These are phyloP conservation scores for Escovopsis sp. DNA, from an alignment of 2,329 filamentous ascomycete genomes.

Conservation along the genomic window DNA sequence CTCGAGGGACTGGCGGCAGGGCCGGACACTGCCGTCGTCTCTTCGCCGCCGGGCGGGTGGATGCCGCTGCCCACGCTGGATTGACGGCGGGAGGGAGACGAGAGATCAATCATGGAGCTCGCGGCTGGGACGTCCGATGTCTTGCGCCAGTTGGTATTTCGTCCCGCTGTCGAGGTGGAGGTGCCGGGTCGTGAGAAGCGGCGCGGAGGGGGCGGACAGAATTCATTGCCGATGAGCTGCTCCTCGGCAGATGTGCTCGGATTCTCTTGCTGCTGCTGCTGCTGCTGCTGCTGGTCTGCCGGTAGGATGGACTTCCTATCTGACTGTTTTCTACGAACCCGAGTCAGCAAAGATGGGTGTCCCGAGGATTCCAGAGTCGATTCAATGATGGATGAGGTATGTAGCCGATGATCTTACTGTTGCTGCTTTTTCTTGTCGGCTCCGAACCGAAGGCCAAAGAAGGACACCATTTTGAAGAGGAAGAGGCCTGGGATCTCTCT, in stretches of 20 bases:
- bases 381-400: not conserved
- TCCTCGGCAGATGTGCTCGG: constrained; percentile 18
- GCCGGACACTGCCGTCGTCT: constrained; percentile 7
- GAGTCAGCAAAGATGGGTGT: too few relatives aligned
- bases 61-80: constrained; percentile 14
- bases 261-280: constrained; percentile 14
- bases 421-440: constrained; percentile 42
- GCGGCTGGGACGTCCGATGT: constrained; percentile 22
- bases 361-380: not conserved
- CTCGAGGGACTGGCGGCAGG: constrained; percentile 21
- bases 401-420: constrained; percentile 20
- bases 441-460: constrained; percentile 41
- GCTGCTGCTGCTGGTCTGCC: constrained; percentile 1
- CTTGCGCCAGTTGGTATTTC: constrained; percentile 15
- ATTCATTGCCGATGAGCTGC: constrained; percentile 22
- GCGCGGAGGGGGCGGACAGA: constrained; percentile 18
- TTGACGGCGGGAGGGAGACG: constrained; percentile 13
- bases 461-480: constrained; percentile 34
- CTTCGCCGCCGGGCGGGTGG: constrained; percentile 21
- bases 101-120: constrained; percentile 31
- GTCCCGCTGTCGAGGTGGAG: constrained; percentile 13
- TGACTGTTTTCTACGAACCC: constrained; percentile 7
- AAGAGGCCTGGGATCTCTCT: too few relatives aligned
- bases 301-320: constrained; percentile 6
- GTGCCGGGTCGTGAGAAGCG: constrained; percentile 24